Evolutionary conservation across 2,329 filamentous ascomycete genomes (phyloP).

Genomic region (Alternaria panax): DNA sequence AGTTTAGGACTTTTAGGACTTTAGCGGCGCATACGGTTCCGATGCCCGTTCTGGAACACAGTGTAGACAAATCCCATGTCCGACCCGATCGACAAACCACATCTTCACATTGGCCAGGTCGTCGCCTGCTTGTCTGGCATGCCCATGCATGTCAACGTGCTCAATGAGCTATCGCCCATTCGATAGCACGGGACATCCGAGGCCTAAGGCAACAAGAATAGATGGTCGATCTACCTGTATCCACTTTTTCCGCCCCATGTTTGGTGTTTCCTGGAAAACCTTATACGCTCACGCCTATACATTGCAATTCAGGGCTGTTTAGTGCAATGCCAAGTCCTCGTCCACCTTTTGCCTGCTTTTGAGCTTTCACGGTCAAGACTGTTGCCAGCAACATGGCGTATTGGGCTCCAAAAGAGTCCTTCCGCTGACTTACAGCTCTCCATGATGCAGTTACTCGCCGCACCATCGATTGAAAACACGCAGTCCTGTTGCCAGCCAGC

Average conservation of each 20-base stretch:
- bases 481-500: neutral
- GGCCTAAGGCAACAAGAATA: no score
- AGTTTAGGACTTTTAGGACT: neutral
- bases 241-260: no score
- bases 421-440: neutral
- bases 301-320: neutral
- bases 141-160: neutral
- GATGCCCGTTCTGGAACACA: neutral
- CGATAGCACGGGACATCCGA: no score
- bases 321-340: neutral
- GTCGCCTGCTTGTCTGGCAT: neutral
- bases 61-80: neutral
- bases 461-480: neutral
- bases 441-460: neutral
- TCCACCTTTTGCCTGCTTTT: slow-evolving; percentile 1
- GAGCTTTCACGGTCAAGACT: neutral
- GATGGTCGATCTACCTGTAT: no score
- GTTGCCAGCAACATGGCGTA: neutral
- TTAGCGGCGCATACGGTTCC: neutral
- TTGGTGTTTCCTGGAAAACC: neutral
- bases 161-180: neutral
- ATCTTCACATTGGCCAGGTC: neutral
- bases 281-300: neutral
- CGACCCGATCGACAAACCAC: neutral
- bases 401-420: neutral